Evolutionary conservation across 2,329 filamentous ascomycete genomes (phyloP).

Genomic region (Geosmithia morbida): DNA sequence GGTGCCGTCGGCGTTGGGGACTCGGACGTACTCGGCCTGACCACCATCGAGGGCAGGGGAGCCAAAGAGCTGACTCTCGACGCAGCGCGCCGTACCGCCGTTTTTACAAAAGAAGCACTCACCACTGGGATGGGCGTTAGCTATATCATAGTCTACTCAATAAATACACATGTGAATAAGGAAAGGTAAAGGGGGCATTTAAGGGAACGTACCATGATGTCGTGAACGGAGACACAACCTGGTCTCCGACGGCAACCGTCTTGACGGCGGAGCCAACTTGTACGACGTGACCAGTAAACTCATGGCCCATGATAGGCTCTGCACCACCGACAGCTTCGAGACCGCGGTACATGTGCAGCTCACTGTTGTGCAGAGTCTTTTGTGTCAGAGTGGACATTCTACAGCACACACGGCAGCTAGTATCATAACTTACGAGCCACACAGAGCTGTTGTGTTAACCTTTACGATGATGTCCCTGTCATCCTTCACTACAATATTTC

Average conservation of each 20-base stretch:
- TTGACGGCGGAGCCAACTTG: constrained; percentile 54
- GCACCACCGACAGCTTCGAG: constrained; percentile 51
- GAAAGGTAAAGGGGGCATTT: background rate
- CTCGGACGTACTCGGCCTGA: constrained; percentile 70
- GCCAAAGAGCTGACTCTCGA: constrained; percentile 57
- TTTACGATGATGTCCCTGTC: constrained; percentile 69
- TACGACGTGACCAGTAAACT: constrained; percentile 67
- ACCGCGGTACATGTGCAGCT: constrained; percentile 77
- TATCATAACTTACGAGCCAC: constrained; percentile 53
- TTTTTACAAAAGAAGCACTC: constrained; percentile 76
- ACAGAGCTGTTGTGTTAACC: constrained; percentile 70
- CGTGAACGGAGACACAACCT: constrained; percentile 74
- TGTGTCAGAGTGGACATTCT: background rate
- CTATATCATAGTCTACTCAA: background rate
- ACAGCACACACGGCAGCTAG: background rate
- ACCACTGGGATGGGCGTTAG: constrained; percentile 9
- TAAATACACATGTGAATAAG: background rate
- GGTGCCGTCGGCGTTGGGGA: constrained; percentile 51
- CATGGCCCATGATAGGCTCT: constrained; percentile 62
- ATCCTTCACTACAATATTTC: constrained; percentile 38
- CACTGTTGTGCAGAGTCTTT: constrained; percentile 30
- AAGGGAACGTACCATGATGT: constrained; percentile 47
- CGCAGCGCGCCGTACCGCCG: constrained; percentile 65
- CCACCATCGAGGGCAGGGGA: constrained; percentile 55
- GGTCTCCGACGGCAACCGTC: constrained; percentile 58